Percentiles rank a stretch among this genome's conserved stretches.
Evolutionary conservation across 2,329 filamentous ascomycete genomes (phyloP).

Genomic region (Aspergillus aculeatus): DNA sequence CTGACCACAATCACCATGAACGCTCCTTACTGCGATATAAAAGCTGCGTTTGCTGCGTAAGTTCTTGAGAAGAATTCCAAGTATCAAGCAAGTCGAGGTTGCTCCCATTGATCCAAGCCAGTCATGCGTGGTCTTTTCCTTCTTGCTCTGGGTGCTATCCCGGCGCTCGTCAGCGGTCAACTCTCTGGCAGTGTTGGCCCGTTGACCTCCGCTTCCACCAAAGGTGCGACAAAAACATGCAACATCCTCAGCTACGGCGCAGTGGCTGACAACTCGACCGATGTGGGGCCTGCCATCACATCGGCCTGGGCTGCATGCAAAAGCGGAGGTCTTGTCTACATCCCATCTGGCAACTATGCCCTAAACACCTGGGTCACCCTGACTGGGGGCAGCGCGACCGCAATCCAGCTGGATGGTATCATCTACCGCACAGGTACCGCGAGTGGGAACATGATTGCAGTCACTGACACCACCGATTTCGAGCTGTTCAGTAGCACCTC

Average conservation of each 20-base stretch:
- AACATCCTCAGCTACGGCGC: slow-evolving; percentile 55
- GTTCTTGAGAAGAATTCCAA: neutral
- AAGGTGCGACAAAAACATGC: slow-evolving; percentile 39
- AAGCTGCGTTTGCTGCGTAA: neutral
- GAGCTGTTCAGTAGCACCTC: slow-evolving; percentile 55
- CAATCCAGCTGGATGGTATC: slow-evolving; percentile 54
- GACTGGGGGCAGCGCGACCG: slow-evolving; percentile 49
- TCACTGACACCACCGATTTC: slow-evolving; percentile 52
- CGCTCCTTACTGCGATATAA: neutral
- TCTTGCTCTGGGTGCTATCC: slow-evolving; percentile 4
- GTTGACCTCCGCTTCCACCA: slow-evolving; percentile 10
- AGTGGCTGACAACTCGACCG: slow-evolving; percentile 51
- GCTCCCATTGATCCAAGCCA: neutral
- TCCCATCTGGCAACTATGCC: slow-evolving; percentile 52
- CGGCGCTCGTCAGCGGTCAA: slow-evolving; percentile 13
- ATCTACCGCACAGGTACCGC: slow-evolving; percentile 53
- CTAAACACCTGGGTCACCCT: slow-evolving; percentile 52
- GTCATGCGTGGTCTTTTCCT: slow-evolving; percentile 9
- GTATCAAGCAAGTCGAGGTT: neutral
- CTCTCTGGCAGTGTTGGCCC: slow-evolving; percentile 18
- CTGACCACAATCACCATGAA: neutral
- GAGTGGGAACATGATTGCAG: slow-evolving; percentile 55
- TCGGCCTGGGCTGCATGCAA: slow-evolving; percentile 54
- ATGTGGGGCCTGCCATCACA: slow-evolving; percentile 50
- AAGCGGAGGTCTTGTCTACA: slow-evolving; percentile 50